phyloP scores from a whole-genome alignment of 129 eudicot genomes.

The Dittrichia graveolens region DNA sequence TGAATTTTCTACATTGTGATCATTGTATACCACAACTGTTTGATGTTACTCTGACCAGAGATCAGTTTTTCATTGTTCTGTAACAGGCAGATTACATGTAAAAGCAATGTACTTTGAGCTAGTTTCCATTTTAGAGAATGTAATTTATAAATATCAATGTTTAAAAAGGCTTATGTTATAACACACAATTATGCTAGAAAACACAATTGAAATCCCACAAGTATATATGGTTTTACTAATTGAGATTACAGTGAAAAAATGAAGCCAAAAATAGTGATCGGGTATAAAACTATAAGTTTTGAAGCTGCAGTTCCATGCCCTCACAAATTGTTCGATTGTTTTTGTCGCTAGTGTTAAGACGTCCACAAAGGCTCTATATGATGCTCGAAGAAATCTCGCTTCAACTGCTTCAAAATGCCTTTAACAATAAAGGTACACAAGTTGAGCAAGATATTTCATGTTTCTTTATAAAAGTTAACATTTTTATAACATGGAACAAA shows the following conservation, averaged over 20 bases:
- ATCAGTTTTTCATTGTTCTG: no score
- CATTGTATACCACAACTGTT: background rate
- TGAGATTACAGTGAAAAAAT: slow-evolving; percentile 4
- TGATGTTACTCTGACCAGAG: no score
- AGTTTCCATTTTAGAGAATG: no score
- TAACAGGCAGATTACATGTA: no score
- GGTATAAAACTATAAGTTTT: slow-evolving; percentile 10
- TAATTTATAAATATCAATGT: no score
- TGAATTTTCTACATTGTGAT: slow-evolving; percentile 5
- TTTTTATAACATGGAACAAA: no score
- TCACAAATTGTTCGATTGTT: slow-evolving; percentile 75
- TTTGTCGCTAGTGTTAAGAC: slow-evolving; percentile 71
- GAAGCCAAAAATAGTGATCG: background rate
- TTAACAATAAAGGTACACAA: slow-evolving; percentile 11
- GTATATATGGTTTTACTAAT: background rate
- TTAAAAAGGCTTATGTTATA: background rate
- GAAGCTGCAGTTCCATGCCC: slow-evolving; percentile 29
- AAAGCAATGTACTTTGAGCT: no score
- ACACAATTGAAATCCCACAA: slow-evolving; percentile 9
- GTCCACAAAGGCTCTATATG: slow-evolving; percentile 77
- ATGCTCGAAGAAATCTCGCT: slow-evolving; percentile 92
- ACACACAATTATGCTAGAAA: background rate
- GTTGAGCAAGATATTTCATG: no score
- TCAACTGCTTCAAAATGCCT: slow-evolving; percentile 86
- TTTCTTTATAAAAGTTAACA: no score